Conservation (phyloP, 306 rosid genomes). For the Quillaja saponaria region DNA sequence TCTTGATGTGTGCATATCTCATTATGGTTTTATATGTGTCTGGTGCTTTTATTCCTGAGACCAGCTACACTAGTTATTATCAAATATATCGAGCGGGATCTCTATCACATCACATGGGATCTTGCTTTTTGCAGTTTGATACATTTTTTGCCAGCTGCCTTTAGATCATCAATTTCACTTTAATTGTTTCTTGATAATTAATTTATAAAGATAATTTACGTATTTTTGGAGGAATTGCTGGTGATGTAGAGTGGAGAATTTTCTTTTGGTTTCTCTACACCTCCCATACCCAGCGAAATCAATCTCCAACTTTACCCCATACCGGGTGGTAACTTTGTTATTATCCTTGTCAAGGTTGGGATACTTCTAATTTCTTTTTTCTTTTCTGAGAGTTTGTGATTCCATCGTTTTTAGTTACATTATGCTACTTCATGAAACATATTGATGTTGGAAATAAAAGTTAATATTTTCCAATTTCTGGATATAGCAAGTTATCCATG, state of each 20-base stretch:
- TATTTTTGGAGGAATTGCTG: slow-evolving; percentile 16
- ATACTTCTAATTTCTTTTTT: slow-evolving; percentile 2
- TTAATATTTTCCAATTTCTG: background rate
- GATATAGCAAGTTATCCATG: background rate
- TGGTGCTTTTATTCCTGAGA: slow-evolving; percentile 17
- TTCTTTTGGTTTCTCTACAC: slow-evolving; percentile 30
- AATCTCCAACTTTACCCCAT: slow-evolving; percentile 34
- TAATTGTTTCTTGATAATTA: background rate
- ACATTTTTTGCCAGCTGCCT: slow-evolving; percentile 6
- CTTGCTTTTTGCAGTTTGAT: slow-evolving; percentile 41
- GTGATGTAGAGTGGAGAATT: slow-evolving; percentile 43
- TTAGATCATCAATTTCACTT: background rate
- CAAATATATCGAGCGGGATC: slow-evolving; percentile 41
- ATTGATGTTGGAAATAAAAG: background rate
- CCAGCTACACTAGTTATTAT: slow-evolving; percentile 40
- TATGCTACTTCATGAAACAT: background rate
- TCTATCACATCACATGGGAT: slow-evolving; percentile 22
- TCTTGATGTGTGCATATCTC: slow-evolving; percentile 25
- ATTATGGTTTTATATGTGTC: background rate
- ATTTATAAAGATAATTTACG: background rate
- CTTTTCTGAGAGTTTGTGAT: background rate
- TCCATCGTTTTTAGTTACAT: background rate
- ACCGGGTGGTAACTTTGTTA: slow-evolving; percentile 27
- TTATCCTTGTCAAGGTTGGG: slow-evolving; percentile 51
- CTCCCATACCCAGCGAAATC: slow-evolving; percentile 53